Percentiles rank a stretch among this genome's conserved stretches.
These are phyloP conservation scores for Coleophoma eucalyptorum DNA, from an alignment of 2,329 filamentous ascomycete species.

Conservation along the genomic window DNA sequence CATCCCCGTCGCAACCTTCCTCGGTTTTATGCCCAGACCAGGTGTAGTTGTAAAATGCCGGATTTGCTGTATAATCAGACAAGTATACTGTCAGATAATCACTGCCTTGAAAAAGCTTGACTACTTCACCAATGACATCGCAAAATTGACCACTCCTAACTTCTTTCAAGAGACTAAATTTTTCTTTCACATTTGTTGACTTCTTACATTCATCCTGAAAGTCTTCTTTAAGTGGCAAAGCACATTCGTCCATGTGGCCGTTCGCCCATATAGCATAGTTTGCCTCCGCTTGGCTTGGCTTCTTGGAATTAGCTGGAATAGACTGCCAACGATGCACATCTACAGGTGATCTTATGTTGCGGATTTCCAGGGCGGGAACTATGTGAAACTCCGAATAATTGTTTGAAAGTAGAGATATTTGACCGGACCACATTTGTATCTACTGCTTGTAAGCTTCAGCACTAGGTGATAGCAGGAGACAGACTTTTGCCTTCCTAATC, in stretches of 20 bases:
- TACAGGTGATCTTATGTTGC: slow-evolving; percentile 12
- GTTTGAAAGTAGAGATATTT: slow-evolving; percentile 41
- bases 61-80: slow-evolving; percentile 78
- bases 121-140: slow-evolving; percentile 69
- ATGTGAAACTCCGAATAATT: slow-evolving; percentile 39
- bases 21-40: slow-evolving; percentile 25
- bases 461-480: slow-evolving; percentile 13
- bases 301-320: slow-evolving; percentile 4
- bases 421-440: slow-evolving; percentile 34
- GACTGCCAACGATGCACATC: slow-evolving; percentile 11
- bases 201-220: slow-evolving; percentile 35
- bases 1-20: slow-evolving; percentile 44
- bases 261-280: slow-evolving; percentile 46
- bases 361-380: slow-evolving; percentile 37
- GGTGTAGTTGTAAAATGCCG: slow-evolving; percentile 46
- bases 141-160: slow-evolving; percentile 51
- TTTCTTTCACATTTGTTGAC: slow-evolving; percentile 45
- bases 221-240: slow-evolving; percentile 37
- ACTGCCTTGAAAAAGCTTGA: slow-evolving; percentile 47
- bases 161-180: slow-evolving; percentile 64
- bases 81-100: slow-evolving; percentile 64
- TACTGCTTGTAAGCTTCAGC: slow-evolving; percentile 17
- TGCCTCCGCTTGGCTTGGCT: slow-evolving; percentile 14
- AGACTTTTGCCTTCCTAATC: slow-evolving; percentile 46
- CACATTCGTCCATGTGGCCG: slow-evolving; percentile 37